phyloP scores from a whole-genome alignment of 2,329 filamentous ascomycete species.

The Colletotrichum sp. region DNA sequence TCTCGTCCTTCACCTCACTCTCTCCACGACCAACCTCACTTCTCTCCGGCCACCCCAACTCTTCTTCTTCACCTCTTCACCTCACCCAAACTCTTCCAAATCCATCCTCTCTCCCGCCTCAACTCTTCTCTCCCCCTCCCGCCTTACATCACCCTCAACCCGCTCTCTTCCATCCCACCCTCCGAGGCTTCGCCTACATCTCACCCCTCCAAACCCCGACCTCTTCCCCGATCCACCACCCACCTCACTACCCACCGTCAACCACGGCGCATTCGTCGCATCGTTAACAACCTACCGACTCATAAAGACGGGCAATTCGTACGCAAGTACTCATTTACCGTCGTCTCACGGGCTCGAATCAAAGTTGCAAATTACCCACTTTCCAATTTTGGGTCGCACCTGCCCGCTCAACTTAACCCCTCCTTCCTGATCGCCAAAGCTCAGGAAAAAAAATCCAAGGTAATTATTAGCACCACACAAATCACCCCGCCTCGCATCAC shows the following conservation, averaged over 20 bases:
- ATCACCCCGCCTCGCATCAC: background rate
- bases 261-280: background rate
- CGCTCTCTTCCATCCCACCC: conserved; percentile 19
- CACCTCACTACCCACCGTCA: conserved; percentile 3
- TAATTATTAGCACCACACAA: conserved; percentile 3
- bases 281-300: background rate
- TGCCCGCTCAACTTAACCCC: background rate
- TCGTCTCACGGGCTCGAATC: background rate
- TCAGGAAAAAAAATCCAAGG: background rate
- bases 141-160: background rate
- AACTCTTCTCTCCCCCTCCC: conserved; percentile 18
- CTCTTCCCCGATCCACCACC: conserved; percentile 9
- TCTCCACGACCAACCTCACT: conserved; percentile 26
- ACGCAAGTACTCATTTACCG: background rate
- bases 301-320: background rate
- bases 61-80: conserved; percentile 30
- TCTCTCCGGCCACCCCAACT: conserved; percentile 25
- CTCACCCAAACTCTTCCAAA: conserved; percentile 25
- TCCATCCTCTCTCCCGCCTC: conserved; percentile 28
- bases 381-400: background rate
- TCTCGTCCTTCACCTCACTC: conserved; percentile 25
- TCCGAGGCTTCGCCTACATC: conserved; percentile 21
- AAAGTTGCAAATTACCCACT: background rate
- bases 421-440: background rate
- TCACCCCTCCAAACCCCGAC: conserved; percentile 17